Evolutionary conservation across 2,329 filamentous ascomycete species (phyloP), one percentile per base, ranked within the genome.

Genomic region (Phaeosphaeriaceae sp.): DNA sequence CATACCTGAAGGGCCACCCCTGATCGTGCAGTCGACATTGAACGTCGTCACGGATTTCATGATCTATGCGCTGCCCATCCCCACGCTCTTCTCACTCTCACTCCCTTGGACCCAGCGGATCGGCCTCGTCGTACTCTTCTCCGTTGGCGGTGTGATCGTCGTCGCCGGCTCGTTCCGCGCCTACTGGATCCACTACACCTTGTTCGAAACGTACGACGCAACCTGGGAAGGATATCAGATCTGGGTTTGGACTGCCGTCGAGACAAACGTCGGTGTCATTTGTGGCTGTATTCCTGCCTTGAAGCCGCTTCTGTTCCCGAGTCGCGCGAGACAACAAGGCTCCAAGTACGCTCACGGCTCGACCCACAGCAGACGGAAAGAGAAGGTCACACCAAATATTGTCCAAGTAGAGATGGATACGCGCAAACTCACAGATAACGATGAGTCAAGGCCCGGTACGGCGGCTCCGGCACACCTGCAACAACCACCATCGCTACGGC

Each of bases 31-130:
- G 33, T 80, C 77, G 6, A 68, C 79, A 3, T 67, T 83, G 50
- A 82, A 81, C 53, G 80, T 79, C 27, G 62, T 80, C 7, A 78
- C 80, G 10, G 81, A 83, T 62, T 74, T 83, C 41, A 73, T 82
- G 54, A 78, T 80, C 41, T 82, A 82, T 5, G 62, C 78, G 2
- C 68, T 83, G 1, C 81, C 81, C 0, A 80, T 83, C 13, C 81
- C 80, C 1, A 78, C 82, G 17, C 74, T 83, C 33, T 78, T 80
- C 67, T 67, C 70, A n/a, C 74, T 83, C 19, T 75, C 76, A 25
- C 79, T 83, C 60, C 80, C 80, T 1, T 68, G 78, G 53, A 70
- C 67, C 25, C 79, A 82, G 53, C 79, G 80, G 21, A 69, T 82
- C 27, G 79, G 79, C 19, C 76, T 81, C 15, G 72, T 76, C 31